Conservation (phyloP, 306 rosid species). For the Cucurbita maxima region DNA sequence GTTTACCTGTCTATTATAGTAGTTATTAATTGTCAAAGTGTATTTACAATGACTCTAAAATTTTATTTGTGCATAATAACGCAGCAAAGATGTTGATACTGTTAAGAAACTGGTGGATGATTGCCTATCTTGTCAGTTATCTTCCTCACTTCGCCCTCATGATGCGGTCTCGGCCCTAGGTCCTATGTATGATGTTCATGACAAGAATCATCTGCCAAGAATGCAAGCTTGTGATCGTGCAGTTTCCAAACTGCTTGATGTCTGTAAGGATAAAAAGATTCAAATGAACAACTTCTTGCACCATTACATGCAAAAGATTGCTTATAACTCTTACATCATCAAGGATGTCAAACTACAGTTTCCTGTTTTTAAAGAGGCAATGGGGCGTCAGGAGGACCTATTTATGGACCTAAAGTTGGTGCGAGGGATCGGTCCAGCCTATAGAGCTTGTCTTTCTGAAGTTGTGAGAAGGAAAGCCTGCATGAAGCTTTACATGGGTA, state of each 20-base stretch:
- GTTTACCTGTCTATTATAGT: neutral
- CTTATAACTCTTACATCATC: slow-evolving; percentile 59
- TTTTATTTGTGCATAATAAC: slow-evolving; percentile 10
- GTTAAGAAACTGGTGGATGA: slow-evolving; percentile 94
- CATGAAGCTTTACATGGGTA: slow-evolving; percentile 92
- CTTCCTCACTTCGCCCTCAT: slow-evolving; percentile 93
- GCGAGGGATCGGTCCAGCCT: slow-evolving; percentile 72
- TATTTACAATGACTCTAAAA: neutral
- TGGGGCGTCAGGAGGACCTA: slow-evolving; percentile 72
- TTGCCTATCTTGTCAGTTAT: slow-evolving; percentile 62
- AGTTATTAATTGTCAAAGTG: neutral
- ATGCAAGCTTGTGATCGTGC: slow-evolving; percentile 72
- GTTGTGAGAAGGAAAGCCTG: slow-evolving; percentile 88
- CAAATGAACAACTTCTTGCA: slow-evolving; percentile 76
- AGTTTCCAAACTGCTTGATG: slow-evolving; percentile 56
- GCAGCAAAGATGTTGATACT: slow-evolving; percentile 92
- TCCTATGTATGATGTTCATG: slow-evolving; percentile 96
- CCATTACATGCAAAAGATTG: slow-evolving; percentile 58
- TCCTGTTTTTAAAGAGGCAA: slow-evolving; percentile 94
- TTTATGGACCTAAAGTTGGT: slow-evolving; percentile 69
- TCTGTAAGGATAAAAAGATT: slow-evolving; percentile 69
- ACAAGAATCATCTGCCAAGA: slow-evolving; percentile 70
- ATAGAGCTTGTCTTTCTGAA: slow-evolving; percentile 95
- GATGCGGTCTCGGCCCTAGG: slow-evolving; percentile 99
- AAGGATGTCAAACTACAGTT: slow-evolving; percentile 87